These are phyloP conservation scores for Aegilops sharonensis DNA, from an alignment of 176 grass and related monocot genomes.

Conservation along the genomic window DNA sequence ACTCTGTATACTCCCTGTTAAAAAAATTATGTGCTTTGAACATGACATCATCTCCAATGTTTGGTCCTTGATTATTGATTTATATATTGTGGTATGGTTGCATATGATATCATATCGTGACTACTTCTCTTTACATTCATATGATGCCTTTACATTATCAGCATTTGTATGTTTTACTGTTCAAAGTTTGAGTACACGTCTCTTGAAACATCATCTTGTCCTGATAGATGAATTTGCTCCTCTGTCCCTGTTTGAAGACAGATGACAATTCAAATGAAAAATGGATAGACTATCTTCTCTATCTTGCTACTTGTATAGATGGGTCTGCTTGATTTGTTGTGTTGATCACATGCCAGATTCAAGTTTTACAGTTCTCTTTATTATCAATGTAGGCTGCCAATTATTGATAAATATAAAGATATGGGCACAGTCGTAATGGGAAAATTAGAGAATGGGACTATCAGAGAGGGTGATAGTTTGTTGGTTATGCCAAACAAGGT, in stretches of 20 bases:
- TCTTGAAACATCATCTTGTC: background rate
- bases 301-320: background rate
- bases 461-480: conserved; percentile 80
- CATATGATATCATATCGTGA: background rate
- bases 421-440: conserved; percentile 97
- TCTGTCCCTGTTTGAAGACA: background rate
- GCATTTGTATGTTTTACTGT: background rate
- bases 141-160: background rate
- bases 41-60: background rate
- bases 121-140: background rate
- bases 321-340: background rate
- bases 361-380: background rate
- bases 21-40: background rate
- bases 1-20: background rate
- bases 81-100: background rate
- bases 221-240: background rate
- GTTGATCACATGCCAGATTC: conserved; percentile 13
- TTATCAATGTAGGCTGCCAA: conserved; percentile 69
- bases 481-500: conserved; percentile 96
- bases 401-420: conserved; percentile 99
- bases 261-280: background rate
- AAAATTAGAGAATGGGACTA: conserved; percentile 85
- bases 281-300: background rate
- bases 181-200: background rate
- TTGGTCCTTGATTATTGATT: background rate